phyloP scores from a whole-genome alignment of 345 rosid species.

The Boechera divaricarpa region DNA sequence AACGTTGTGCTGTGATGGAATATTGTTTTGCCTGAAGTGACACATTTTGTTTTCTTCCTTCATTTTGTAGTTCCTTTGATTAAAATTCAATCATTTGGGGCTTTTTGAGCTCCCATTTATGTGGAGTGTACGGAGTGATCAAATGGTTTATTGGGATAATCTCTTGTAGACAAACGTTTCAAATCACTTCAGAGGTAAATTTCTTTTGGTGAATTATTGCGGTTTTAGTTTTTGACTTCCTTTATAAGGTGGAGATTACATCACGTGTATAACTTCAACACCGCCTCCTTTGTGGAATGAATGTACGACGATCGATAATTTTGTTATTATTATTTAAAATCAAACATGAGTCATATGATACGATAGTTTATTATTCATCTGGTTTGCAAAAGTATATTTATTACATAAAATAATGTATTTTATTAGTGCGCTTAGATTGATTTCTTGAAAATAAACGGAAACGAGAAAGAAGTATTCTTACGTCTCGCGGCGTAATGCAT shows the following conservation, averaged over 20 bases:
- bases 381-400: neutral
- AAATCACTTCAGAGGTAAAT: neutral
- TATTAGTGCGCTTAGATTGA: neutral
- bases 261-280: conserved; percentile 1
- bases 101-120: conserved; percentile 12
- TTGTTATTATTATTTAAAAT: neutral
- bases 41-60: neutral
- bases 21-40: neutral
- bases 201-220: neutral
- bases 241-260: neutral
- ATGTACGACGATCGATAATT: conserved; percentile 4
- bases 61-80: neutral
- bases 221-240: neutral
- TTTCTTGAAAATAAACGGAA: neutral
- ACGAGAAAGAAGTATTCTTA: neutral
- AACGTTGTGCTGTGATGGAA: neutral
- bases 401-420: too few relatives aligned
- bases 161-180: neutral
- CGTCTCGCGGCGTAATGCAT: neutral
- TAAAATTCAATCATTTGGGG: neutral
- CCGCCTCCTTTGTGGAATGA: conserved; percentile 19
- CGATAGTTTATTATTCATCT: neutral
- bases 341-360: neutral
- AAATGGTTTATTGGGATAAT: neutral
- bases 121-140: neutral